Evolutionary conservation across 805 yeast species (phyloP), one percentile per base, ranked within the genome.

Genomic region (Suhomyces sp.): DNA sequence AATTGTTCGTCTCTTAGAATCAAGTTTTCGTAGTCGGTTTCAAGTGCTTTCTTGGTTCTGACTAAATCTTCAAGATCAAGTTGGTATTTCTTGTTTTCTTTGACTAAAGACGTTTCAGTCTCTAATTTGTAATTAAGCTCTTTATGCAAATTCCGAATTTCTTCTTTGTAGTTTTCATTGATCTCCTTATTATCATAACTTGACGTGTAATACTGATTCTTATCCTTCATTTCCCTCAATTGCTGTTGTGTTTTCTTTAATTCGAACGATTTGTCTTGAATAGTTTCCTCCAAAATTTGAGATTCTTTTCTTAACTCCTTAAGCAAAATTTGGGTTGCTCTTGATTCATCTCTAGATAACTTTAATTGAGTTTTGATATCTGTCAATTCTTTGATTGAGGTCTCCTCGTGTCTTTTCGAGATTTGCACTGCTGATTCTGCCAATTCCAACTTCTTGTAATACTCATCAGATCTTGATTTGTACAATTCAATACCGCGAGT

Each of bases 341-440:
- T 69, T 18, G 75, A 64, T 47, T 81, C 88, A 23, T 68, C 73
- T 46, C 74, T 66, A 4, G 64, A 60, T 21, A 83, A 53, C 7
- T 39, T 72, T 62, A 22, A 75, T 58, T 47, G 82, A 31, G 42
- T 57, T 36, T 44, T 54, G 8, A 46, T 39, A 11, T 56, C 85
- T 13, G 58, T 52, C 34, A 77, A 58, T 41, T 86, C 87, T 30
- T 65, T 63, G 31, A 58, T 61, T 4, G 81, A 68, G 23, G 65
- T 50, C 35, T 70, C 70, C 51, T 83, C 90, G 9, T 80, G 77
- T 47, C 85, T 65, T 45, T 76, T 70, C 6, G 87, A 77, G 28
- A 78, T 72, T 34, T 73, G 67, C 2, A 83, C 76, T 4, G 86
- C 83, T 31, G 80, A 70, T 52, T 90, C 96, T 2, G 93, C 90